Evolutionary conservation across 1,284 basidiomycete species (phyloP), one percentile per base, ranked within the genome.

Genomic region (Leccinum subfulvum): DNA sequence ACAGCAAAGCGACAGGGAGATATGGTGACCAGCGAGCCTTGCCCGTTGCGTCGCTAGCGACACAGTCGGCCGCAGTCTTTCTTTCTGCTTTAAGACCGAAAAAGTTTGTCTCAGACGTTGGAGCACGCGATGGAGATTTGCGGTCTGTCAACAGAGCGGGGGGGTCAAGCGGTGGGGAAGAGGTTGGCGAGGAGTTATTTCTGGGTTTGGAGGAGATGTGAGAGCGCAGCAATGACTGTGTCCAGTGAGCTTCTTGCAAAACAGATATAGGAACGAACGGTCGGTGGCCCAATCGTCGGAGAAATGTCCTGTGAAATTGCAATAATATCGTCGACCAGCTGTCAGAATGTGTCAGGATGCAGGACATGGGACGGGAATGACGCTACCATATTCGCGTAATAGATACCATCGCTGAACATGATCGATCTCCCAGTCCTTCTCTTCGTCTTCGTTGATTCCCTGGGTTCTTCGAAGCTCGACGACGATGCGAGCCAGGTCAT

Each of bases 331-430:
- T 94, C 90, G 67, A 92, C 84, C 9, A 82, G 78, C 92, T 94
- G 69, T 3, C 37, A 62, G 23, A 41, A 47, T 28, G 62, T 61
- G 65, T 70, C 56, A 66, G 18, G 4, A 21, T 16, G 3, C 30
- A 39, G 18, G 13, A 60, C 35, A 13, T 61, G 55, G 1, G 23
- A 23, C 3, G 23, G 9, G 23, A 23, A 54, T 13, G 4, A 21
- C 10, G 7, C 14, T 67, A 92, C 92, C 91, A 97, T 92, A 73
- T 95, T 94, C 11, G 85, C 81, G 74, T 97, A 97, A 76, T 95
- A 92, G 30, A 97, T 93, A 4, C 91, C 92, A 30, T 84, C 79
- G 37, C 82, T 77, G 73, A 98, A 97, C 69, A 97, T 82, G 61
- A 78, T 80, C n/a, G 61, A 78, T 80, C n/a, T 77, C 78, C 81